Conservation (phyloP, 495 filamentous ascomycete genomes). For the Staphylotrichum tortipilum region DNA sequence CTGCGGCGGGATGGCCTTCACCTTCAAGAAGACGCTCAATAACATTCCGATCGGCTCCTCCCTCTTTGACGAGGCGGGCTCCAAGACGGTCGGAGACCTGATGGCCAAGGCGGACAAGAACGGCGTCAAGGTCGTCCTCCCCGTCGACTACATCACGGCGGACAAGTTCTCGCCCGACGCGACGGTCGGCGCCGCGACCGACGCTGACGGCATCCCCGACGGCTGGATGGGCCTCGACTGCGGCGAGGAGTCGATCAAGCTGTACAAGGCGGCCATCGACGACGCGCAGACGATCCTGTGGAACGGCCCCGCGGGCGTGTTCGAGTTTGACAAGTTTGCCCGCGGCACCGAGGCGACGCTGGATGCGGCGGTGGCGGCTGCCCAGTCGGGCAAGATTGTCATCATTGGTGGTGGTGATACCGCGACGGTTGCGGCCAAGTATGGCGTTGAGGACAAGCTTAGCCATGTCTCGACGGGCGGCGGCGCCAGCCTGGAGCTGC, state of each 20-base stretch:
- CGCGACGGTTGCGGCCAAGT: slow-evolving; percentile 95
- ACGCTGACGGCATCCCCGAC: slow-evolving; percentile 83
- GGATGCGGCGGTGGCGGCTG: slow-evolving; percentile 73
- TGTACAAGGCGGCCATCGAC: slow-evolving; percentile 76
- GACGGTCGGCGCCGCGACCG: slow-evolving; percentile 69
- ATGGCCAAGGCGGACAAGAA: slow-evolving; percentile 95
- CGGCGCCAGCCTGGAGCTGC: slow-evolving; percentile 87
- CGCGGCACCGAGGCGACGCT: slow-evolving; percentile 83
- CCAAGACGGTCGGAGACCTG: slow-evolving; percentile 82
- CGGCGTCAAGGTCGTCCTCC: slow-evolving; percentile 87
- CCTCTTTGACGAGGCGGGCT: slow-evolving; percentile 88
- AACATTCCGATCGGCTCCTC: slow-evolving; percentile 81
- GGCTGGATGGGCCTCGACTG: slow-evolving; percentile 97
- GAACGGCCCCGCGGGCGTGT: slow-evolving; percentile 96
- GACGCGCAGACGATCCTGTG: slow-evolving; percentile 95
- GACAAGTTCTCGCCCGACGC: slow-evolving; percentile 91
- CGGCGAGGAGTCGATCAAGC: slow-evolving; percentile 74
- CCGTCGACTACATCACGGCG: slow-evolving; percentile 89
- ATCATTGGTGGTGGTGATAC: slow-evolving; percentile 99
- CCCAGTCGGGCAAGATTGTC: slow-evolving; percentile 75
- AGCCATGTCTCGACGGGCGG: slow-evolving; percentile 97
- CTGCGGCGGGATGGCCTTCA: slow-evolving; percentile 98
- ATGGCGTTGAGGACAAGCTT: slow-evolving; percentile 88
- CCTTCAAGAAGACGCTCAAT: slow-evolving; percentile 98
- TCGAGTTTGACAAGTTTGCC: slow-evolving; percentile 92